phyloP scores from a whole-genome alignment of 441 rosid genomes.

The Brassica balearica region DNA sequence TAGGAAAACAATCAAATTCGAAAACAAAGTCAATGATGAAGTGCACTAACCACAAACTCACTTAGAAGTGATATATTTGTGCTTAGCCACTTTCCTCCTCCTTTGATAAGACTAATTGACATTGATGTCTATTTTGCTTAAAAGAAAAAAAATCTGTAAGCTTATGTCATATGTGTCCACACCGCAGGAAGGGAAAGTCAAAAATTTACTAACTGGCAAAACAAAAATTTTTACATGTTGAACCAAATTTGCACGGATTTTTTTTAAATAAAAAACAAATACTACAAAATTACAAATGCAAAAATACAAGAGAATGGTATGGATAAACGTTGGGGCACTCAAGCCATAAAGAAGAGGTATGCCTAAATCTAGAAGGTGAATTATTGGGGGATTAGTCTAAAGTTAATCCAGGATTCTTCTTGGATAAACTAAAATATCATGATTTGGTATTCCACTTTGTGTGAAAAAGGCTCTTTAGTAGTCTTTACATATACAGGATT shows the following conservation, averaged over 20 bases:
- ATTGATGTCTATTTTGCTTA: conserved; percentile 8
- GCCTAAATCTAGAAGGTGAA: conserved; percentile 17
- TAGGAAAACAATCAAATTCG: conserved; percentile 17
- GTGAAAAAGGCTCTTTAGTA: conserved; percentile 26
- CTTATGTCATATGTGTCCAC: neutral
- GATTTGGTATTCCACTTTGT: conserved; percentile 31
- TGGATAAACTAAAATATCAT: neutral
- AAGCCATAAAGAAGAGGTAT: conserved; percentile 2
- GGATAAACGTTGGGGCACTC: conserved; percentile 29
- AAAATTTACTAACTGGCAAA: neutral
- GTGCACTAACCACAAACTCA: conserved; percentile 40
- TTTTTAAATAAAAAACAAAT: neutral
- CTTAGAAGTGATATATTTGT: conserved; percentile 33
- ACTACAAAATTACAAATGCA: neutral
- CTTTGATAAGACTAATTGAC: conserved; percentile 38
- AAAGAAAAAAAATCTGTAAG: neutral
- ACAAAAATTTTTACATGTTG: neutral
- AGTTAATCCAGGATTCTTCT: conserved; percentile 28
- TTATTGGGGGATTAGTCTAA: conserved; percentile 33
- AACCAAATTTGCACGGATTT: neutral
- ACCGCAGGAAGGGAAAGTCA: neutral
- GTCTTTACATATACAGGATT: conserved; percentile 17
- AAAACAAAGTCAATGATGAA: conserved; percentile 41
- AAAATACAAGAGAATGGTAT: neutral
- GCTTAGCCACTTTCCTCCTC: conserved; percentile 21